Conservation (phyloP, 768 basidiomycete species). For the Tylopilus rubrobrunneus region DNA sequence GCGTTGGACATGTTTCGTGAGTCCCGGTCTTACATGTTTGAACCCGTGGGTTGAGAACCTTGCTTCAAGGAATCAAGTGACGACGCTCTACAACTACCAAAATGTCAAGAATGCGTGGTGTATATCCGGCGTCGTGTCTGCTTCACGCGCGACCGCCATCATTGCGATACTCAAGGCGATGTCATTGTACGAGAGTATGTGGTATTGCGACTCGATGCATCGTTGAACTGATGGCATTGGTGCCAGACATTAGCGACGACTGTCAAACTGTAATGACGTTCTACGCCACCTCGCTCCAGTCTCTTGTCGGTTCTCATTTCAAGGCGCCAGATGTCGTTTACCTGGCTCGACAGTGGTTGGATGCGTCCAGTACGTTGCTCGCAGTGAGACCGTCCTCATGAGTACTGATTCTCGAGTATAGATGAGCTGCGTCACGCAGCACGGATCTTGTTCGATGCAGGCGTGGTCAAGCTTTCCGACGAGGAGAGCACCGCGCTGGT, state of each 20-base stretch:
- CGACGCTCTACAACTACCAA: slow-evolving; percentile 39
- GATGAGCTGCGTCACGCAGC: slow-evolving; percentile 77
- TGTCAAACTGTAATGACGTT: slow-evolving; percentile 76
- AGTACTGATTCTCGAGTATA: slow-evolving; percentile 26
- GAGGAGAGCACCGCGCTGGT: slow-evolving; percentile 56
- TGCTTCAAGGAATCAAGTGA: slow-evolving; percentile 25
- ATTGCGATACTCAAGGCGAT: slow-evolving; percentile 65
- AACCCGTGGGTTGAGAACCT: not conserved
- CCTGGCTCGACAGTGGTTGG: slow-evolving; percentile 74
- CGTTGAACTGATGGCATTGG: not conserved
- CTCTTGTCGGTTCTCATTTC: slow-evolving; percentile 56
- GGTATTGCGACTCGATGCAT: not conserved
- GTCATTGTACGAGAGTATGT: slow-evolving; percentile 66
- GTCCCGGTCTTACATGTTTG: slow-evolving; percentile 5
- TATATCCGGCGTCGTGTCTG: slow-evolving; percentile 68
- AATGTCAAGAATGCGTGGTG: slow-evolving; percentile 56
- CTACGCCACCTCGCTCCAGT: slow-evolving; percentile 69
- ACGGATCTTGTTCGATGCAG: slow-evolving; percentile 73
- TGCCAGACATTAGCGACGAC: slow-evolving; percentile 59
- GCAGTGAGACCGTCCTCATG: not conserved
- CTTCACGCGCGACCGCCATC: slow-evolving; percentile 65
- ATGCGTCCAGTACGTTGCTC: slow-evolving; percentile 55
- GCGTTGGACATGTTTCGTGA: slow-evolving; percentile 51
- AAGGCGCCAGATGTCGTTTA: slow-evolving; percentile 67
- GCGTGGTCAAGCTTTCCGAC: slow-evolving; percentile 63